Evolutionary conservation across 169 alveolate species (phyloP).

Genomic region (Plasmodium gonderi): DNA sequence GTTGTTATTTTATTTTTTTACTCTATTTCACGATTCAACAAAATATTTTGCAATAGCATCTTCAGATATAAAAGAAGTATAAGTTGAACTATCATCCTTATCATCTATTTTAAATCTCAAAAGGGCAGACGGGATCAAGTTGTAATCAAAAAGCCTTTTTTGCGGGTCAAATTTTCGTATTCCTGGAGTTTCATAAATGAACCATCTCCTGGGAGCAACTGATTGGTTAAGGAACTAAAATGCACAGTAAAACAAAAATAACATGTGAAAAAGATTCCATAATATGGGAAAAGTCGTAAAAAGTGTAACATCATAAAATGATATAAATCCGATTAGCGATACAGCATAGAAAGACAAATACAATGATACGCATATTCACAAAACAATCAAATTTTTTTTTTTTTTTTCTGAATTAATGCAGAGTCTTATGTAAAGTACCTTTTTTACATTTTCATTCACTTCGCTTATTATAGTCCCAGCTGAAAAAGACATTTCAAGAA

Average conservation of each 20-base stretch:
- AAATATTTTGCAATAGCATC: conserved; percentile 41
- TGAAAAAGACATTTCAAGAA: conserved; percentile 64
- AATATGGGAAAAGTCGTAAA: neutral
- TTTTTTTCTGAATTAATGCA: too few relatives aligned
- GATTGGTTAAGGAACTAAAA: conserved; percentile 41
- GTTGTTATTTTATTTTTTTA: neutral
- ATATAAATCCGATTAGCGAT: neutral
- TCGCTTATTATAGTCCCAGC: conserved; percentile 39
- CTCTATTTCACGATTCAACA: conserved; percentile 7
- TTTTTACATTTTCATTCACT: conserved; percentile 43
- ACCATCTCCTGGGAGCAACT: conserved; percentile 25
- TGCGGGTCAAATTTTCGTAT: conserved; percentile 60
- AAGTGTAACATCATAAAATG: neutral
- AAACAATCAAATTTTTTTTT: neutral
- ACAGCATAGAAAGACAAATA: too few relatives aligned
- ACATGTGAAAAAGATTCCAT: neutral
- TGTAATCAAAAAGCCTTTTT: conserved; percentile 44
- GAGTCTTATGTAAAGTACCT: neutral
- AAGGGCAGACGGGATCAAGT: conserved; percentile 36
- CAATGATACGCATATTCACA: neutral
- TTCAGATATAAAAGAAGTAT: conserved; percentile 31
- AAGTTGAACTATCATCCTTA: neutral
- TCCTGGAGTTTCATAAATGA: conserved; percentile 70
- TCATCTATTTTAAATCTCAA: conserved; percentile 48
- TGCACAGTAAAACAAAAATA: neutral